phyloP scores from a whole-genome alignment of 1,284 basidiomycete genomes.

The Irpex lacteus region DNA sequence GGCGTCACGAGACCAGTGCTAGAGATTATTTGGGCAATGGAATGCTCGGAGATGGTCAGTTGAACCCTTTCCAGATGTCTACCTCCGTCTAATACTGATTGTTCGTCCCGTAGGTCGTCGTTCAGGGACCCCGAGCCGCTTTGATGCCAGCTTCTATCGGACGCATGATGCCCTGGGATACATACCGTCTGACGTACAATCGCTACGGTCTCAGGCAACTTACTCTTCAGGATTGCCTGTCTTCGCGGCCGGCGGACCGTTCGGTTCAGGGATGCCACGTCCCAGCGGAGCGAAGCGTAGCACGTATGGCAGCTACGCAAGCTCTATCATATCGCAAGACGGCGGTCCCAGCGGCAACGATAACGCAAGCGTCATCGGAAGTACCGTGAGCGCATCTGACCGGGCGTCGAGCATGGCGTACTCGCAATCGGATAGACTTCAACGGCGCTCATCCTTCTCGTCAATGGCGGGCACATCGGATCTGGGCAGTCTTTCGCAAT shows the following conservation, averaged over 20 bases:
- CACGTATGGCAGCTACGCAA: constrained; percentile 82
- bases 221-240: constrained; percentile 89
- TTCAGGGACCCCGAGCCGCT: constrained; percentile 85
- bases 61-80: constrained; percentile 6
- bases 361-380: constrained; percentile 57
- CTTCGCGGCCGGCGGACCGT: constrained; percentile 70
- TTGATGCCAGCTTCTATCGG: constrained; percentile 93
- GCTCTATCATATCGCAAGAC: constrained; percentile 90
- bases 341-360: constrained; percentile 62
- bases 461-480: constrained; percentile 77
- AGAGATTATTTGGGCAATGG: constrained; percentile 58
- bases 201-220: constrained; percentile 90
- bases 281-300: constrained; percentile 68
- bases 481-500: constrained; percentile 71
- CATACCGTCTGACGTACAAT: constrained; percentile 94
- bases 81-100: constrained; percentile 10
- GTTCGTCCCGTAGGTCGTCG: constrained; percentile 42
- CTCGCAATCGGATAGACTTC: constrained; percentile 76
- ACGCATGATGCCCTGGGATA: constrained; percentile 93
- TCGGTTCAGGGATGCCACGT: constrained; percentile 61
- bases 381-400: constrained; percentile 41
- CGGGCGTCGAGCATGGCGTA: constrained; percentile 64
- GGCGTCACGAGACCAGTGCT: constrained; percentile 84
- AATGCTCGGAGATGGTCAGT: constrained; percentile 48
- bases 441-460: constrained; percentile 68